Evolutionary conservation across 495 filamentous ascomycete genomes (phyloP), one percentile per base, ranked within the genome.

Genomic region (Hypoxylon subgilvum): DNA sequence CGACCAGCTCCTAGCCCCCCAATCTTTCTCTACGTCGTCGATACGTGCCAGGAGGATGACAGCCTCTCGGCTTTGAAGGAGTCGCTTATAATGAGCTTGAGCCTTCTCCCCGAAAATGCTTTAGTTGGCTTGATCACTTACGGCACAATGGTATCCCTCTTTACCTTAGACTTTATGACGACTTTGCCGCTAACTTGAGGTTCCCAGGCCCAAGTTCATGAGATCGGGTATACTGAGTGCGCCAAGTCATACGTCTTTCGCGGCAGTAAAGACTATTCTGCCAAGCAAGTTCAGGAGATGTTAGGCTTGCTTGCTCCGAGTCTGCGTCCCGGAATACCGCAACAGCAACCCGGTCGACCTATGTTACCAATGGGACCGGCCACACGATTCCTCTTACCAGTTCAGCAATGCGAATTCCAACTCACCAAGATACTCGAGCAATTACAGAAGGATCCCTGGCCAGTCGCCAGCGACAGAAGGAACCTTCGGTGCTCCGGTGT

Each of bases 211-310:
- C 92, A 97, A 84, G 90, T 99, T 18, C 95, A 99, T 68, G 95
- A 99, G 76, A 88, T 99, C 66, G 95, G 95, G 50, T 99, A 99
- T 71, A 92, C 88, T 27, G 94, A 97, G 71, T 97, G 95, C 68
- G 90, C 94, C 55, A 99, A 99, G 76, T 96, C 95, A n/a, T 99
- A 97, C 67, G 95, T 99, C 14, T 99, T 99, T 81, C 84, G 95
- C 19, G 95, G 95, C 38, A 96, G 85, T 81, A 99, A 97, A 78
- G 95, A 99, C 63, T 99, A 99, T 72, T 80, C 84, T 17, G 88
- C 92, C 45, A 97, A 97, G 73, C 91, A 97, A 69, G 92, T 99
- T 10, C 94, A 97, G 71, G 95, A 99, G 69, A 99, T 99, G 95
- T 85, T 99, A 16, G 95, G 92, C 16, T 81, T 96, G 35, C 74